These are phyloP conservation scores for Venturia aucupariae DNA, from an alignment of 2,329 filamentous ascomycete genomes.

Conservation along the genomic window DNA sequence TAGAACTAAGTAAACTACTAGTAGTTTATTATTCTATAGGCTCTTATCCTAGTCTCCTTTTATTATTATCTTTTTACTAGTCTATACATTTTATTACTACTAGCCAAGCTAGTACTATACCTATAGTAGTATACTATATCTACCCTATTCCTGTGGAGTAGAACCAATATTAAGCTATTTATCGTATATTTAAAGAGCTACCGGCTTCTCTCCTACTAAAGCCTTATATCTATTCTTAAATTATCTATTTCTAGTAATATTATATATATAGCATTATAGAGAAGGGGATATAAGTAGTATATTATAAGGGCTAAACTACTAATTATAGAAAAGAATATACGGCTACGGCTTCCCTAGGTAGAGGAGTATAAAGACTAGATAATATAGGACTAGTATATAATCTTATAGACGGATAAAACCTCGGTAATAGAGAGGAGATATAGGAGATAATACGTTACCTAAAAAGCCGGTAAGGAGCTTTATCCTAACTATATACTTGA, in stretches of 20 bases:
- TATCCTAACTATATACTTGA: slow-evolving; percentile 20
- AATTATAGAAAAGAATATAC: not conserved
- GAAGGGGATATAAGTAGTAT: not conserved
- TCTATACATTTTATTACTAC: too few relatives aligned
- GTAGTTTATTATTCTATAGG: too few relatives aligned
- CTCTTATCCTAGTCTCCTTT: too few relatives aligned
- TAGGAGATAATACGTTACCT: not conserved
- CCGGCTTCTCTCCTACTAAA: not conserved
- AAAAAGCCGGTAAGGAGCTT: slow-evolving; percentile 16
- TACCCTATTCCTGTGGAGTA: too few relatives aligned
- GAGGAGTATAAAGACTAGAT: not conserved
- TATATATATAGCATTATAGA: not conserved
- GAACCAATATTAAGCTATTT: not conserved
- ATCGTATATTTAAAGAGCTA: not conserved
- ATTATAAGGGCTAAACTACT: not conserved
- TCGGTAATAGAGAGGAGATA: not conserved
- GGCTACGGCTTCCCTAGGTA: not conserved
- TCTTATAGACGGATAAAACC: slow-evolving; percentile 6
- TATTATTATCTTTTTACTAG: too few relatives aligned
- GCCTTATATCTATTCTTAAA: not conserved
- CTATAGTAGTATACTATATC: too few relatives aligned
- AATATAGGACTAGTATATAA: not conserved
- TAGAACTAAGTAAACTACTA: too few relatives aligned
- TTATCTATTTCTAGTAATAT: not conserved
- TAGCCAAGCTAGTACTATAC: too few relatives aligned